These are phyloP conservation scores for Yamadazyma membranifaciens DNA, from an alignment of 1,139 yeast species.

Conservation along the genomic window DNA sequence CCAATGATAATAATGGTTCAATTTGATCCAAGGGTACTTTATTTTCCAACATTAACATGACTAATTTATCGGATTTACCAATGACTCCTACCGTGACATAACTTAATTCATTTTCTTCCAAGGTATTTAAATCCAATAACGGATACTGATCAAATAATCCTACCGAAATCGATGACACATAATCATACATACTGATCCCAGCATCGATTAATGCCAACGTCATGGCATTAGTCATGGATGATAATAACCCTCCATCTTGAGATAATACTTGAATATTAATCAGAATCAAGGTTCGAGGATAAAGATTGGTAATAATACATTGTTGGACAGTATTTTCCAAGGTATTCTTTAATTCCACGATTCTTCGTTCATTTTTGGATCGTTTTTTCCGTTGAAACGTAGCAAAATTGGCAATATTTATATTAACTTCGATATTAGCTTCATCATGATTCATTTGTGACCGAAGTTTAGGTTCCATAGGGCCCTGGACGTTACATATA, in stretches of 20 bases:
- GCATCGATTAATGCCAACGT: constrained; percentile 92
- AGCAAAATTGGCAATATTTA: constrained; percentile 79
- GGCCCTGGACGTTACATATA: constrained; percentile 84
- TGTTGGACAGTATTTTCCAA: constrained; percentile 80
- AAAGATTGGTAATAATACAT: constrained; percentile 69
- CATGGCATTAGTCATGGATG: constrained; percentile 82
- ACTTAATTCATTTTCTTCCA: constrained; percentile 85
- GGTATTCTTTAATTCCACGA: constrained; percentile 72
- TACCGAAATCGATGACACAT: constrained; percentile 75
- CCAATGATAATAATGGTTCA: constrained; percentile 76
- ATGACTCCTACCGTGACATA: constrained; percentile 79
- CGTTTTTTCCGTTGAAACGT: constrained; percentile 73
- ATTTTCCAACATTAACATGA: constrained; percentile 75
- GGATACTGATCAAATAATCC: constrained; percentile 79
- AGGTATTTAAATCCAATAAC: constrained; percentile 72
- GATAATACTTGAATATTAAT: constrained; percentile 75
- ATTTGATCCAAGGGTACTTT: constrained; percentile 80
- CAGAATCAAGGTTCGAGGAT: constrained; percentile 79
- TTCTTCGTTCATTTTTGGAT: constrained; percentile 61
- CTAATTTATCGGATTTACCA: constrained; percentile 77
- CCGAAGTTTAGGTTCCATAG: constrained; percentile 70
- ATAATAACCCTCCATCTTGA: constrained; percentile 86
- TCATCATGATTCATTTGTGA: constrained; percentile 44
- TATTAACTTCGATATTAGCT: constrained; percentile 62
- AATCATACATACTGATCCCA: constrained; percentile 92